These are phyloP conservation scores for Coemansia sp. DNA, from an alignment of 192 early-diverging fungal genomes.

Conservation along the genomic window DNA sequence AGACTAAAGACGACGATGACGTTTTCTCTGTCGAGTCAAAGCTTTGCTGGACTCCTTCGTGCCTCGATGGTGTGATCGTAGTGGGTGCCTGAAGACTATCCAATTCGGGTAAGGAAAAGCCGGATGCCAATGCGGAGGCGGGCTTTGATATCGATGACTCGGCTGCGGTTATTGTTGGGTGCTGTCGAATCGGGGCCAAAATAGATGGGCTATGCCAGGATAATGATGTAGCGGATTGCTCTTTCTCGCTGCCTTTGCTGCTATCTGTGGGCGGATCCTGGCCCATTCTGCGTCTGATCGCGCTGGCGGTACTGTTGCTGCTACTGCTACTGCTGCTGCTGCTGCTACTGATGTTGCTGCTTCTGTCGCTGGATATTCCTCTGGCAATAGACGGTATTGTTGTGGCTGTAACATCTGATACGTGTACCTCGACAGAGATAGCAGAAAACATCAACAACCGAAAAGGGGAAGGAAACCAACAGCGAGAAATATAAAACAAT, in stretches of 20 bases:
- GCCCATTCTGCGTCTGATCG: conserved; percentile 9
- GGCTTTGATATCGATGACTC: neutral
- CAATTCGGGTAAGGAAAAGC: neutral
- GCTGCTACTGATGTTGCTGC: conserved; percentile 20
- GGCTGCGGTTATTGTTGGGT: neutral
- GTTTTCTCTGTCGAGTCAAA: neutral
- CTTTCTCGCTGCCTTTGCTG: conserved; percentile 5
- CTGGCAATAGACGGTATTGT: neutral
- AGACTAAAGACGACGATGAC: neutral
- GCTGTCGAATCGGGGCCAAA: neutral
- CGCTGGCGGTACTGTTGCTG: conserved; percentile 8
- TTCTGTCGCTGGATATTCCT: conserved; percentile 6
- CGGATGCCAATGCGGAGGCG: neutral
- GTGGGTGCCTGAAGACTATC: neutral
- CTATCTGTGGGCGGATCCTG: neutral
- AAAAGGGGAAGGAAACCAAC: neutral
- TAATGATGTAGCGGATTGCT: neutral
- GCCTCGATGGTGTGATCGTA: neutral
- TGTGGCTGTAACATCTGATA: conserved; percentile 38
- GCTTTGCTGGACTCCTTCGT: neutral
- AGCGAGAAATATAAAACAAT: conserved; percentile 6
- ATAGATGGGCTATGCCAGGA: neutral
- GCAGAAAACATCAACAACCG: conserved; percentile 42
- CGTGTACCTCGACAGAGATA: conserved; percentile 39
- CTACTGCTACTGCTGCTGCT: neutral